Percentiles rank a stretch among this genome's conserved stretches.
These are phyloP conservation scores for Dissophora globulifera DNA, from an alignment of 192 early-diverging fungal species.

Conservation along the genomic window DNA sequence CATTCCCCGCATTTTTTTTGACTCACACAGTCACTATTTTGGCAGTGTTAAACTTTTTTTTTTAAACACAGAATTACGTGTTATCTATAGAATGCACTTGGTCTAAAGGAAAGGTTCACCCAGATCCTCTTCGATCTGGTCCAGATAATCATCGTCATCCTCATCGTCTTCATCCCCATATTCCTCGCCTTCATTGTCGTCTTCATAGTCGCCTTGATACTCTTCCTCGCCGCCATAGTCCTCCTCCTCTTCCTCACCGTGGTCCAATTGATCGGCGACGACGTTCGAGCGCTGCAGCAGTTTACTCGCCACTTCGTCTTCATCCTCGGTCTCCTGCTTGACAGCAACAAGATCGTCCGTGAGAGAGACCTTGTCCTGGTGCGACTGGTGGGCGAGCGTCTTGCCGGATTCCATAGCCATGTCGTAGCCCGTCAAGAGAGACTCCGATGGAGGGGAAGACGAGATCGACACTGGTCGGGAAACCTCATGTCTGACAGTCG, in stretches of 20 bases:
- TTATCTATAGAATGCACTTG: too few relatives aligned
- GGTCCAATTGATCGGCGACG: slow-evolving; percentile 10
- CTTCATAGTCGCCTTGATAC: slow-evolving; percentile 54
- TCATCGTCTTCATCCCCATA: slow-evolving; percentile 36
- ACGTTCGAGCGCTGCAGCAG: slow-evolving; percentile 11
- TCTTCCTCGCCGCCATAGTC: slow-evolving; percentile 37
- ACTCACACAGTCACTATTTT: slow-evolving; percentile 31
- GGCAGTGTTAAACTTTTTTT: background rate
- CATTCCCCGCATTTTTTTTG: slow-evolving; percentile 23
- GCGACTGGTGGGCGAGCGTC: slow-evolving; percentile 10
- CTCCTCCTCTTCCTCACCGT: slow-evolving; percentile 19
- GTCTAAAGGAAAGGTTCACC: slow-evolving; percentile 37
- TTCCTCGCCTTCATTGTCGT: slow-evolving; percentile 50
- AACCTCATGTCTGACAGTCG: slow-evolving; percentile 3
- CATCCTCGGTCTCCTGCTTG: slow-evolving; percentile 43
- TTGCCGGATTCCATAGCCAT: slow-evolving; percentile 6
- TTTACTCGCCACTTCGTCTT: slow-evolving; percentile 20
- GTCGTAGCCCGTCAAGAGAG: slow-evolving; percentile 19
- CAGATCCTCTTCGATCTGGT: slow-evolving; percentile 36
- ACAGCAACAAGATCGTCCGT: slow-evolving; percentile 20
- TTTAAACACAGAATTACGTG: too few relatives aligned
- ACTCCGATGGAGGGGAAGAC: slow-evolving; percentile 3
- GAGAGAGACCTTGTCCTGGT: slow-evolving; percentile 16
- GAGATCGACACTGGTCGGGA: slow-evolving; percentile 20
- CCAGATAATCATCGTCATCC: slow-evolving; percentile 44